Evolutionary conservation across 2,329 filamentous ascomycete genomes (phyloP).

Genomic region (Fusarium setosum): DNA sequence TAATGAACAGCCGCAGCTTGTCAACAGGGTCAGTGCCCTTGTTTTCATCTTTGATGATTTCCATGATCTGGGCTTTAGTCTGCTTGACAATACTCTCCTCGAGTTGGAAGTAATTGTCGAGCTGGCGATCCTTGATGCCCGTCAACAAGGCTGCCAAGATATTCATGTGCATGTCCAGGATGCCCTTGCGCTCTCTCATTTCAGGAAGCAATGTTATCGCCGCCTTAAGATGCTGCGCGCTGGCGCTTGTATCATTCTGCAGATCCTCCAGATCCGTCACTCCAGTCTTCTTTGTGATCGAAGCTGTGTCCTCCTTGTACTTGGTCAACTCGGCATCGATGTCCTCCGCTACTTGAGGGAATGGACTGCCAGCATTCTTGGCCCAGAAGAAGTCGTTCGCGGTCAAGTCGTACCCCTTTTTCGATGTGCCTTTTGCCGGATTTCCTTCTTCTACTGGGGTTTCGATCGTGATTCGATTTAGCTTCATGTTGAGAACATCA

Average conservation of each 20-base stretch:
- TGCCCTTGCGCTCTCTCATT: conserved; percentile 89
- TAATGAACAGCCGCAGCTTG: conserved; percentile 93
- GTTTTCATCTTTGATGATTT: conserved; percentile 81
- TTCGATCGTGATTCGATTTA: conserved; percentile 96
- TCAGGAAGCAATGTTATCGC: conserved; percentile 94
- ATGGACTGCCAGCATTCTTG: conserved; percentile 89
- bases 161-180: conserved; percentile 99
- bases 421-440: conserved; percentile 78
- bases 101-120: conserved; percentile 96
- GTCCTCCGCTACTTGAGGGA: conserved; percentile 95
- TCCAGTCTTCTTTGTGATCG: conserved; percentile 95
- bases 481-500: conserved; percentile 66
- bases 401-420: conserved; percentile 90
- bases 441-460: conserved; percentile 82
- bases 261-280: conserved; percentile 93
- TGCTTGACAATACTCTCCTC: conserved; percentile 95
- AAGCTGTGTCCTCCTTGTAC: conserved; percentile 95
- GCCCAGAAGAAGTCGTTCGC: conserved; percentile 97
- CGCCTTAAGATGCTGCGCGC: conserved; percentile 93
- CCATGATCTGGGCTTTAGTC: conserved; percentile 87
- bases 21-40: conserved; percentile 89
- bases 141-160: conserved; percentile 81
- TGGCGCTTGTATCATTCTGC: conserved; percentile 87
- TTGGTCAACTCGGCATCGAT: conserved; percentile 93
- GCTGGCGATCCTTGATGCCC: conserved; percentile 92